These are phyloP conservation scores for Epichloe gansuensis DNA, from an alignment of 2,329 filamentous ascomycete species.

Conservation along the genomic window DNA sequence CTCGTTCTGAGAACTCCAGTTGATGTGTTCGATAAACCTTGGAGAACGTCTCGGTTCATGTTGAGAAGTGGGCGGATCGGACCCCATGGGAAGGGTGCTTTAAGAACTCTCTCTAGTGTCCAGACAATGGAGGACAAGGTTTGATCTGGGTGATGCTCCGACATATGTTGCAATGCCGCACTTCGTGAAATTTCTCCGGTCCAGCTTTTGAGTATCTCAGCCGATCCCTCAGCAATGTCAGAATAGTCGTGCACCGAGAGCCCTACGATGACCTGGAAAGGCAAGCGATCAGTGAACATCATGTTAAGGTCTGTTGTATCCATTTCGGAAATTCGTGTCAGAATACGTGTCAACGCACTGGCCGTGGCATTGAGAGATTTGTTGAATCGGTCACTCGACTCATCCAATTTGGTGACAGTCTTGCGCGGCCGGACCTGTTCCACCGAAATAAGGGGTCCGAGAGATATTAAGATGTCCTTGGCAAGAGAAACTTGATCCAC, in stretches of 20 bases:
- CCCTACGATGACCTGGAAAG: conserved; percentile 63
- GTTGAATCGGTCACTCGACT: conserved; percentile 58
- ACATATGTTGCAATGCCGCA: conserved; percentile 26
- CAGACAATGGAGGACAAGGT: conserved; percentile 32
- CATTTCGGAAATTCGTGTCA: conserved; percentile 72
- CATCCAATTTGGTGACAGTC: conserved; percentile 27
- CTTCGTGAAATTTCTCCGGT: conserved; percentile 50
- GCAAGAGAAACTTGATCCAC: conserved; percentile 62
- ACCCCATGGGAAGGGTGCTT: conserved; percentile 35
- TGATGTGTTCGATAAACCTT: conserved; percentile 42
- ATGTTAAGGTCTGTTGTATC: conserved; percentile 53
- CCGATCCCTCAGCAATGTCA: conserved; percentile 64
- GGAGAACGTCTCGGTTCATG: conserved; percentile 44
- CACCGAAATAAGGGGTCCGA: conserved; percentile 57
- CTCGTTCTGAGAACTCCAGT: conserved; percentile 43
- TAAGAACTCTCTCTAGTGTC: conserved; percentile 23
- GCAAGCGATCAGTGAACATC: conserved; percentile 55
- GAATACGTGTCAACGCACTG: conserved; percentile 55
- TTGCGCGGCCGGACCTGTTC: conserved; percentile 57
- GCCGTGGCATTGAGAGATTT: conserved; percentile 45
- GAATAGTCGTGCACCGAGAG: conserved; percentile 72
- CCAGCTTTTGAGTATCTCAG: conserved; percentile 72
- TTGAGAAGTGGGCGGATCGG: conserved; percentile 45
- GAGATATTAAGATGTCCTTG: conserved; percentile 58
- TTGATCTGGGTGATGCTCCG: conserved; percentile 27